phyloP scores from a whole-genome alignment of 1,139 yeast genomes.

The Yamadazyma mexicana region DNA sequence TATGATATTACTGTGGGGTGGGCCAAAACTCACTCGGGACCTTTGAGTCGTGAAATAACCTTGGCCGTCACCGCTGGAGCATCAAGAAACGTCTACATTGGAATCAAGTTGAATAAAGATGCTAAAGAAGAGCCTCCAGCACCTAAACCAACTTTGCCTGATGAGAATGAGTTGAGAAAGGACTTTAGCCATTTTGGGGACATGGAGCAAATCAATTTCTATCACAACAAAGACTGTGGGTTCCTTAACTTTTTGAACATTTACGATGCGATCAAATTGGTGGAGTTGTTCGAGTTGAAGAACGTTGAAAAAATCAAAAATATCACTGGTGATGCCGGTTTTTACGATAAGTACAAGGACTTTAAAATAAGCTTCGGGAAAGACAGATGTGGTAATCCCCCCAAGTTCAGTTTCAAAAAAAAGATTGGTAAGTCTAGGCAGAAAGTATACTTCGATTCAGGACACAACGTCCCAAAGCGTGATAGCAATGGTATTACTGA shows the following conservation, averaged over 20 bases:
- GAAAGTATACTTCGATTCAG: conserved; percentile 17
- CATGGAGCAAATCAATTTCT: conserved; percentile 48
- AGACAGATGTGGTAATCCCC: conserved; percentile 51
- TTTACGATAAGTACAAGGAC: conserved; percentile 38
- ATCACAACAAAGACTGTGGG: conserved; percentile 47
- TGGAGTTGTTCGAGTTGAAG: conserved; percentile 30
- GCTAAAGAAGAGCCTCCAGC: conserved; percentile 6
- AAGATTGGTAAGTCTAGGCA: conserved; percentile 21
- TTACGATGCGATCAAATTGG: conserved; percentile 37
- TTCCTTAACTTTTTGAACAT: conserved; percentile 46
- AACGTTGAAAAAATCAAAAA: conserved; percentile 20
- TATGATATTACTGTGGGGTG: conserved; percentile 46
- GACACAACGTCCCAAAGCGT: conserved; percentile 2
- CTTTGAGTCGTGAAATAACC: conserved; percentile 36
- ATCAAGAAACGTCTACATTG: conserved; percentile 49
- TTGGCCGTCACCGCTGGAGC: conserved; percentile 52
- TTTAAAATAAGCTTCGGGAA: conserved; percentile 49
- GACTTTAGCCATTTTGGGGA: conserved; percentile 44
- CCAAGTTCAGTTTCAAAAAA: conserved; percentile 44
- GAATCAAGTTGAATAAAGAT: conserved; percentile 31
- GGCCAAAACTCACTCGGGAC: conserved; percentile 49
- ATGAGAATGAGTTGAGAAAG: conserved; percentile 39
- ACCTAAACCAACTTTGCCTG: conserved; percentile 27
- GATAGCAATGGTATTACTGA: conserved; percentile 24
- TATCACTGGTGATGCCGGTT: conserved; percentile 26